Percentiles rank a stretch among this genome's conserved stretches.
phyloP scores from a whole-genome alignment of 2,329 filamentous ascomycete species.

The Alternaria triticimaculans region DNA sequence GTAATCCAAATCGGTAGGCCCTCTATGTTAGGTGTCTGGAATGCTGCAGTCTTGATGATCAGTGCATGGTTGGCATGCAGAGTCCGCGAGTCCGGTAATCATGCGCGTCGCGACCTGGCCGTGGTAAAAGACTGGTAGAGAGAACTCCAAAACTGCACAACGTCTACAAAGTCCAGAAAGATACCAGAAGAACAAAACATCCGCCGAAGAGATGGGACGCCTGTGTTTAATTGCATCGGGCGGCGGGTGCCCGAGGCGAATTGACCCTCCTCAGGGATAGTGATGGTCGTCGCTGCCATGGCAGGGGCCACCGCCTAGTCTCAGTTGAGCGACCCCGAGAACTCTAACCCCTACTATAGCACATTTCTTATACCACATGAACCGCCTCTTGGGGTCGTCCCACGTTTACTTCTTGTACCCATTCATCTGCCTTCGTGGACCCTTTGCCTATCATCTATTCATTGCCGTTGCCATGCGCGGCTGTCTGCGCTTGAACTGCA shows the following conservation, averaged over 20 bases:
- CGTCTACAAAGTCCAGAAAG: not conserved
- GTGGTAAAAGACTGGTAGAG: not conserved
- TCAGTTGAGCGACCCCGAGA: not conserved
- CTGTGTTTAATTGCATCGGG: slow-evolving; percentile 15
- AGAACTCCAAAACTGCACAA: not conserved
- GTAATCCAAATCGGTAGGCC: slow-evolving; percentile 4
- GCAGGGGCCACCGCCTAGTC: slow-evolving; percentile 12
- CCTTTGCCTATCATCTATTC: not conserved
- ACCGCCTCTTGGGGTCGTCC: not conserved
- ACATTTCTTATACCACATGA: not conserved
- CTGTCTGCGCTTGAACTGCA: not conserved
- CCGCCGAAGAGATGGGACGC: slow-evolving; percentile 4
- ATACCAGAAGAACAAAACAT: not conserved
- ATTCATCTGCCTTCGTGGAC: not conserved
- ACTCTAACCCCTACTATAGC: slow-evolving; percentile 2
- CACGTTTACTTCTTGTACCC: not conserved
- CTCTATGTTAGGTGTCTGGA: slow-evolving; percentile 8
- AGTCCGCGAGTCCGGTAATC: not conserved
- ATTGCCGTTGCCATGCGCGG: not conserved
- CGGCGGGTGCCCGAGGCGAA: slow-evolving; percentile 6
- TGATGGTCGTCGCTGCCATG: not conserved
- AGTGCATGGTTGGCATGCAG: slow-evolving; percentile 15
- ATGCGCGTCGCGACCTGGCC: not conserved
- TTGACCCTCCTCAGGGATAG: slow-evolving; percentile 8
- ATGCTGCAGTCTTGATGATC: slow-evolving; percentile 4